These are phyloP conservation scores for Chaetomium sp. DNA, from an alignment of 2,329 filamentous ascomycete species.

Conservation along the genomic window DNA sequence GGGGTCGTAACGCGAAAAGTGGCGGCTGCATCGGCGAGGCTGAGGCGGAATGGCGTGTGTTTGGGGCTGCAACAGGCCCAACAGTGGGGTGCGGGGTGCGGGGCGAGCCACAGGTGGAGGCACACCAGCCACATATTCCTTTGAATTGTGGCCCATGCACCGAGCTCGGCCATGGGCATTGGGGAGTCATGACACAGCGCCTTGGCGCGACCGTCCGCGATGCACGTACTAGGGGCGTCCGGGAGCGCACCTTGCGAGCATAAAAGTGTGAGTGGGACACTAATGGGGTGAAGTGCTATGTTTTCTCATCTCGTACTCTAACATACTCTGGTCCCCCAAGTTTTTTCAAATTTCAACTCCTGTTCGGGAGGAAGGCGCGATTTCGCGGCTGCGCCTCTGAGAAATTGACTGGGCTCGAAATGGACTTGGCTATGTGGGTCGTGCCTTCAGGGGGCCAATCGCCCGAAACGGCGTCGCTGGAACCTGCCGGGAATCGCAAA, in stretches of 20 bases:
- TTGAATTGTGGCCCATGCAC: too few species aligned
- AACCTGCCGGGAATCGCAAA: slow-evolving; percentile 34
- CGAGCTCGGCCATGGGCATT: too few species aligned
- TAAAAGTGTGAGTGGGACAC: too few species aligned
- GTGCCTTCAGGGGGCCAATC: background rate
- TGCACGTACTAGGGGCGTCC: too few species aligned
- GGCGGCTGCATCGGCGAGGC: background rate
- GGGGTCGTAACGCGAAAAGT: background rate
- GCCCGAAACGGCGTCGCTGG: slow-evolving; percentile 7
- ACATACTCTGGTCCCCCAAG: too few species aligned
- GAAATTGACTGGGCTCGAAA: background rate
- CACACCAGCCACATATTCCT: background rate
- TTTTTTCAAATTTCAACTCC: too few species aligned
- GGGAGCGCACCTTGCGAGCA: too few species aligned
- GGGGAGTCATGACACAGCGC: too few species aligned
- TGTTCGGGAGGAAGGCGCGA: background rate
- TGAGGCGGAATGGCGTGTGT: background rate
- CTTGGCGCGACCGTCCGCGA: too few species aligned
- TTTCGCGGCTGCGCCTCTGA: background rate
- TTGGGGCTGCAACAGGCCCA: background rate
- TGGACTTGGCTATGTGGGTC: background rate
- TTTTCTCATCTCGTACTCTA: too few species aligned
- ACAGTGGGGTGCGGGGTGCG: background rate
- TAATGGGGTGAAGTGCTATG: too few species aligned
- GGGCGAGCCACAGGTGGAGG: background rate